Evolutionary conservation across 2,329 filamentous ascomycete genomes (phyloP).

Genomic region (Calonectria montana): DNA sequence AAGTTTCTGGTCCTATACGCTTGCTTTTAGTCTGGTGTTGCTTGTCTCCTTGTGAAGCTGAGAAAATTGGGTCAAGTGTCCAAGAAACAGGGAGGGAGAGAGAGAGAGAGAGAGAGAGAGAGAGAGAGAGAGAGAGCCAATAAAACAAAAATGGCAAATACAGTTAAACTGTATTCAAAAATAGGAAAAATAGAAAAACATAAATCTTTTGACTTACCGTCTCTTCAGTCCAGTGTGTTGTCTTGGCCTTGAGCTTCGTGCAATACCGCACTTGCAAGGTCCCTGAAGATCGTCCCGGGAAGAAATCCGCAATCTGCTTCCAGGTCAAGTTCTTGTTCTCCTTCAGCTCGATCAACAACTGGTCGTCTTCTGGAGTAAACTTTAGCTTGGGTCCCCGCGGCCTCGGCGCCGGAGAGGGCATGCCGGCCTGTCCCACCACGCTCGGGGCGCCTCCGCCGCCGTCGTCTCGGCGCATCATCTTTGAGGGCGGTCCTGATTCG

Average conservation of each 20-base stretch:
- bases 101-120: no score
- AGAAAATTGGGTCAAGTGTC: neutral
- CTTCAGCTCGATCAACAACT: conserved; percentile 87
- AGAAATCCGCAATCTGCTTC: conserved; percentile 98
- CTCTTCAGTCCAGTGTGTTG: conserved; percentile 92
- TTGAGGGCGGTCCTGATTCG: conserved; percentile 76
- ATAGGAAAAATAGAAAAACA: neutral
- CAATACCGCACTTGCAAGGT: conserved; percentile 95
- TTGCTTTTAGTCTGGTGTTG: conserved; percentile 18
- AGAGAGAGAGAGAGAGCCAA: no score
- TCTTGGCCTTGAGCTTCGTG: conserved; percentile 94
- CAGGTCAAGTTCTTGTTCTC: conserved; percentile 95
- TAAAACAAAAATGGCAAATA: neutral
- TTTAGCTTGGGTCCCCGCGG: conserved; percentile 92
- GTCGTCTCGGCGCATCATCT: conserved; percentile 73
- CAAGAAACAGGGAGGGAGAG: no score
- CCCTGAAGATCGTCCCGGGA: conserved; percentile 88
- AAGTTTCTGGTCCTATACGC: conserved; percentile 78
- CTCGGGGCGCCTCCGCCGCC: conserved; percentile 75
- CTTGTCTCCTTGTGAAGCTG: neutral
- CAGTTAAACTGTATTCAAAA: neutral
- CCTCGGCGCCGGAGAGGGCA: conserved; percentile 84
- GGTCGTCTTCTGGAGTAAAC: conserved; percentile 93
- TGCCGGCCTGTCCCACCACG: conserved; percentile 86
- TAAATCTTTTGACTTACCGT: conserved; percentile 71